These are phyloP conservation scores for Diaporthe capsici DNA, from an alignment of 2,329 filamentous ascomycete genomes.

Conservation along the genomic window DNA sequence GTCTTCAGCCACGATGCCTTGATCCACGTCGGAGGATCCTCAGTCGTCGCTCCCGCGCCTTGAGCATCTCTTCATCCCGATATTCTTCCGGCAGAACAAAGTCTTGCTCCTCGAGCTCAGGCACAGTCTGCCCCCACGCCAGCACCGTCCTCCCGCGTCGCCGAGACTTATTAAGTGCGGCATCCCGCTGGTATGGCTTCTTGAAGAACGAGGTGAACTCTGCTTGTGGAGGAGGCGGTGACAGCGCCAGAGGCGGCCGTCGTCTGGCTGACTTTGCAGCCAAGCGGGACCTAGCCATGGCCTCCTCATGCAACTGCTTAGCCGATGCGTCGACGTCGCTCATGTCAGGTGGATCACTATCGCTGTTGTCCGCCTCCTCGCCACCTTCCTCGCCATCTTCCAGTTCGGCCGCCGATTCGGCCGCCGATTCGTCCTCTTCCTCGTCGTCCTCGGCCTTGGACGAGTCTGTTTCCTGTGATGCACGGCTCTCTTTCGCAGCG, in stretches of 20 bases:
- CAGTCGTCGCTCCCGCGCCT: conserved; percentile 73
- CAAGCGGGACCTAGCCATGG: conserved; percentile 66
- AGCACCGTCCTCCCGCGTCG: conserved; percentile 78
- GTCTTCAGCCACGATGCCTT: conserved; percentile 38
- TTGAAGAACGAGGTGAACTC: conserved; percentile 91
- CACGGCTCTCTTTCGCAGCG: conserved; percentile 60
- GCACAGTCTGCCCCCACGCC: conserved; percentile 87
- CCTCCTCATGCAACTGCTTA: conserved; percentile 82
- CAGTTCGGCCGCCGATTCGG: conserved; percentile 46
- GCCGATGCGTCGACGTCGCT: conserved; percentile 80
- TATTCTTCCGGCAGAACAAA: conserved; percentile 82
- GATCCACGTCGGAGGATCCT: conserved; percentile 63
- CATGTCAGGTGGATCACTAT: conserved; percentile 72
- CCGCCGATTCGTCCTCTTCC: conserved; percentile 54
- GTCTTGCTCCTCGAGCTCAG: conserved; percentile 78
- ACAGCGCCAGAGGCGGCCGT: conserved; percentile 48
- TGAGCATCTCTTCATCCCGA: conserved; percentile 68
- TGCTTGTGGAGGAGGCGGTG: conserved; percentile 55
- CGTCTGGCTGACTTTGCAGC: conserved; percentile 51
- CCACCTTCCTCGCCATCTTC: conserved; percentile 46
- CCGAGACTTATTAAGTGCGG: conserved; percentile 80
- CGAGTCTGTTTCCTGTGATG: conserved; percentile 43
- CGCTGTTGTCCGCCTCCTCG: conserved; percentile 51
- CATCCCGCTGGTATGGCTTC: conserved; percentile 84
- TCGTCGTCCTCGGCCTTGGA: conserved; percentile 42